These are phyloP conservation scores for Tricholoma flavovirens DNA, from an alignment of 768 basidiomycete species.

Conservation along the genomic window DNA sequence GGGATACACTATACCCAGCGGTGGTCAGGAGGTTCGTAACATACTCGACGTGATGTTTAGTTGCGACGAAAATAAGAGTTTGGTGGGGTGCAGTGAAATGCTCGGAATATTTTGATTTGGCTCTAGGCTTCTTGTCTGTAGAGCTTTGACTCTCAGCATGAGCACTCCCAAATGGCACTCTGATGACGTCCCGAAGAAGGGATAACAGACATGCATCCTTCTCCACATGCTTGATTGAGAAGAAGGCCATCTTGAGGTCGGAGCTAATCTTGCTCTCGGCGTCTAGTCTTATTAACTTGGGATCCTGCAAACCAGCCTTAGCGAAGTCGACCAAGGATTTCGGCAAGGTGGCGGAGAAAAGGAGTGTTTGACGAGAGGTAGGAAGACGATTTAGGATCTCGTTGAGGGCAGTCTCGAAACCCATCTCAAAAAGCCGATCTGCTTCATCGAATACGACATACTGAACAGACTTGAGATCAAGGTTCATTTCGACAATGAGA, in stretches of 20 bases:
- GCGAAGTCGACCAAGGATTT: constrained; percentile 96
- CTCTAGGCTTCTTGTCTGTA: constrained; percentile 36
- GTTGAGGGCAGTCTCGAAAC: constrained; percentile 86
- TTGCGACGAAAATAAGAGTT: constrained; percentile 91
- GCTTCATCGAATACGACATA: constrained; percentile 97
- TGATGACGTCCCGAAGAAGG: constrained; percentile 83
- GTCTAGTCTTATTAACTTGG: constrained; percentile 93
- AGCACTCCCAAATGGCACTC: constrained; percentile 56
- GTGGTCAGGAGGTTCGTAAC: constrained; percentile 69
- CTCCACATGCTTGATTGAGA: constrained; percentile 85
- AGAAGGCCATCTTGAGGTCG: constrained; percentile 92
- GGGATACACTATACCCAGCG: constrained; percentile 84
- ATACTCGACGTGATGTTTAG: constrained; percentile 99
- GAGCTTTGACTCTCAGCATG: constrained; percentile 21
- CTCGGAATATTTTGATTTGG: constrained; percentile 46
- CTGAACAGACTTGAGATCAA: constrained; percentile 82
- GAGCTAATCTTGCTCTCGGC: constrained; percentile 93
- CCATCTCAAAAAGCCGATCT: constrained; percentile 97
- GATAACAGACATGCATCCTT: constrained; percentile 88
- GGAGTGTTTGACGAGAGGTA: constrained; percentile 78
- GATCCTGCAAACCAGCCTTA: constrained; percentile 92
- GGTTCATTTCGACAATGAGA: constrained; percentile 92
- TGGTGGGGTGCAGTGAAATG: constrained; percentile 72
- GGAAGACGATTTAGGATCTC: constrained; percentile 92
- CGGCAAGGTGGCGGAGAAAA: constrained; percentile 96